Base-by-base conservation (phyloP, 1,284 basidiomycete species). In the Ganoderma sinense region DNA sequence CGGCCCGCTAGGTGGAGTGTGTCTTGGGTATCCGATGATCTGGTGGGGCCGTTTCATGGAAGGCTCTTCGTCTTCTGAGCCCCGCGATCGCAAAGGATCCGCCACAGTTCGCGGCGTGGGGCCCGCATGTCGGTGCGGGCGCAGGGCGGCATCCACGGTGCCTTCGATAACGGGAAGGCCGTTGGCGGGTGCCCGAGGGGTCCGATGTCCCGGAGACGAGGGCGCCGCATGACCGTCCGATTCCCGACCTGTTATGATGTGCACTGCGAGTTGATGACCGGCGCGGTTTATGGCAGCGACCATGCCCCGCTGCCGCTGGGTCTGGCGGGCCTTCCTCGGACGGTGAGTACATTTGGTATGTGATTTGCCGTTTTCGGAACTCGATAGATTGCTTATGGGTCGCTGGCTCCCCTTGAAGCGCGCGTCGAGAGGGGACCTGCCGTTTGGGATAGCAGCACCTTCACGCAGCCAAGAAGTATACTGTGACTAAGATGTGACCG, bases 131-230 rank as follows among this genome's bases (percentile, higher is more conserved):
- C n/a, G 20, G 10, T 36, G 16, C 14, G 39, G n/a, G 59, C 59
- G 59, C 48, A 18, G 18, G 48, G 31, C 31, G 58, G 58, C 58
- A 59, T 31, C 33, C 39, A 45, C 18, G 41, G 14, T 59, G 55
- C 64, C 45, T 16, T n/a, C 43, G 26, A 26, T 18, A 51, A 59
- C 29, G 41, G 58, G 48, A 23, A 51, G n/a, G 48, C 48, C 11
- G 3, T 11, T 26, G 23, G 43, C 4, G 26, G 39, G 58, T 51
- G 58, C 18, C 40, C 64, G 40, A 39, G 33, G 39, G 10, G 41
- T 70, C 71, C 72, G 72, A 69, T 41, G 23, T 29, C 51, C 65
- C 72, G 72, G 72, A 73, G 69, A 64, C 69, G 72, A 71, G 65
- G 51, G 53, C 51, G 64, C 7, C 41, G 65, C 39, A 56, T 31